These are phyloP conservation scores for Ceratocystis papillata DNA, from an alignment of 2,329 filamentous ascomycete genomes.

Conservation along the genomic window DNA sequence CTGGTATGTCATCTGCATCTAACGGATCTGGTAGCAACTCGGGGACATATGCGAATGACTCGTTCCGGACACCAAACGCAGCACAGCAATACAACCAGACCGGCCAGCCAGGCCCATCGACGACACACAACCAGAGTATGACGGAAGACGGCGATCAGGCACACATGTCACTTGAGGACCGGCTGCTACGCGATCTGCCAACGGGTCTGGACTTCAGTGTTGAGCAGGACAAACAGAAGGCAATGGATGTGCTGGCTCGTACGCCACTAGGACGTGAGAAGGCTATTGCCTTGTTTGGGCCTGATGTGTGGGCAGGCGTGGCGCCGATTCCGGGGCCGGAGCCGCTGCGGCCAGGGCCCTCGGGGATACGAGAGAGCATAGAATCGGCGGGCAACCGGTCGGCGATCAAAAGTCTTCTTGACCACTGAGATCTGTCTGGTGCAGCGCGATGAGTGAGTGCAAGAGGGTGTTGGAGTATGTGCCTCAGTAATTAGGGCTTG, in stretches of 20 bases:
- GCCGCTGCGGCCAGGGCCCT: constrained; percentile 27
- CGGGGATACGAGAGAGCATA: constrained; percentile 25
- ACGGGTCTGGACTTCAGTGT: constrained; percentile 38
- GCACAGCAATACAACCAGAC: constrained; percentile 25
- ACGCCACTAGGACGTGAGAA: constrained; percentile 42
- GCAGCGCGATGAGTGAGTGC: background rate
- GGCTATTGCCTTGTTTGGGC: constrained; percentile 43
- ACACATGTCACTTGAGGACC: constrained; percentile 39
- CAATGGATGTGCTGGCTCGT: constrained; percentile 42
- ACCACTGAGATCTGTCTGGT: constrained; percentile 3
- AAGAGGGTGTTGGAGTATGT: background rate
- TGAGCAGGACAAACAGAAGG: constrained; percentile 40
- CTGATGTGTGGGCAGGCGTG: constrained; percentile 35
- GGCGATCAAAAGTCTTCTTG: constrained; percentile 22
- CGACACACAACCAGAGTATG: constrained; percentile 27
- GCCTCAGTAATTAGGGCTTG: background rate
- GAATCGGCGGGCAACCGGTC: constrained; percentile 17
- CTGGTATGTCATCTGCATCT: constrained; percentile 35
- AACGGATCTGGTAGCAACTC: constrained; percentile 20
- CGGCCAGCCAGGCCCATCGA: constrained; percentile 27
- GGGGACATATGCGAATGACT: constrained; percentile 26
- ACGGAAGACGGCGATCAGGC: constrained; percentile 9
- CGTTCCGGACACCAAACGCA: constrained; percentile 26
- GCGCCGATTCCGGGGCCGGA: constrained; percentile 26
- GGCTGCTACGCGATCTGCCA: constrained; percentile 39